Evolutionary conservation across 1,139 yeast species (phyloP), one percentile per base, ranked within the genome.

Genomic region (Suhomyces yuchorum): DNA sequence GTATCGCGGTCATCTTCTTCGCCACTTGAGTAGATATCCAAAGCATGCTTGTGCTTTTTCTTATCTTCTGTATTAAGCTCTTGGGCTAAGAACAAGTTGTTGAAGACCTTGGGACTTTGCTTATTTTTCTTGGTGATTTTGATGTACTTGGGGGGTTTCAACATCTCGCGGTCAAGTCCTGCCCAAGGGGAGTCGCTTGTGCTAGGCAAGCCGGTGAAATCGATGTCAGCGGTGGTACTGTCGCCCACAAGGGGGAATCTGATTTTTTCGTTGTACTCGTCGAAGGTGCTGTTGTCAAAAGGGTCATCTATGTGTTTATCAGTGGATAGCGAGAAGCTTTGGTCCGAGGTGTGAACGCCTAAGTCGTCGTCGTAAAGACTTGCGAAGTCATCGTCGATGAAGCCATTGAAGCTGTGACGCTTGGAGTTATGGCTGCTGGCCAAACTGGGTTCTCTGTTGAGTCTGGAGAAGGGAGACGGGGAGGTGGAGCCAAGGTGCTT

Each of bases 51-150:
- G 14, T 40, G 39, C 9, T 40, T 19, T 11, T 18, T 15, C 8
- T 43, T 47, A 15, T 38, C 40, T 17, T 40, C 44, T 11, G 60
- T 61, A 48, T 74, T 71, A 51, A 91, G 68, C 64, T 90, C 96
- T 64, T 91, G 97, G 0, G 96, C 96, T 38, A 90, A 68, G 56
- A 91, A 89, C 42, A 90, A 63, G 50, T 85, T 71, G 55, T 79
- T 79, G 51, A 84, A 69, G 37, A 70, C 63, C 32, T 67, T 68
- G 2, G 82, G 75, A 41, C 81, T 70, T 44, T 66, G 67, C 48
- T 70, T 73, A 50, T 75, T 70, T 50, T 73, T 76, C 51, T 75
- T 73, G 51, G 73, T 70, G 3, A 76, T 66, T 57, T 75, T 79
- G 42, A 82, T 67, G 58, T 84, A 81, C 51, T 76, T 78, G 7